Base-by-base conservation (phyloP, 2,329 filamentous ascomycete genomes). In the Talaromyces piceae region DNA sequence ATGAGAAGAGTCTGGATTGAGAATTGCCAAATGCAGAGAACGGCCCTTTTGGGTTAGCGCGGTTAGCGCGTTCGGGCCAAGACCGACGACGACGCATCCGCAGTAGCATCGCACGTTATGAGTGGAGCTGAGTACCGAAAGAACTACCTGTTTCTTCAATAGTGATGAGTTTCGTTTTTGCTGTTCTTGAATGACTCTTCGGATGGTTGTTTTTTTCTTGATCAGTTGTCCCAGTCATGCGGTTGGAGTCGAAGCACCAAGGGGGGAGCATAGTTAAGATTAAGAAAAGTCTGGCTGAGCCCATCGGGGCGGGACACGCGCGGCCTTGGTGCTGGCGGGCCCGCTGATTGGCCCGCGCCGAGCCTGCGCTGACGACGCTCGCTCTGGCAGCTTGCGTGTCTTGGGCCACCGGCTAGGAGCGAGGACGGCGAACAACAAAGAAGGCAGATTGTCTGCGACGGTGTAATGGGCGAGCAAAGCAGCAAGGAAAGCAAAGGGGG, bases 341-440 rank as follows among this genome's bases (percentile, higher is more conserved):
- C 2, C 25, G 13, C 30, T 53, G 31, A 53, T 53, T 53, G 51
- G 51, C 31, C 39, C 27, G 23, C 25, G 30, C 9, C 5, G 23
- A 31, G 41, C 41, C 30, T 31, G 31, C 45, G 51, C 51, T 53
- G 51, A 53, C 51, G 51, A 53, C 51, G 51, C 51, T 53, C 51
- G 51, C 51, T 53, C 30, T 26, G 20, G 28, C 31, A 37, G 51
- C 41, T 52, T 53, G 51, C 51, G 51, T 53, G 51, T 53, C 30
- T 41, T 23, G 16, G 18, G 16, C 22, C 41, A 37, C 20, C n/a
- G 37, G 27, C 30, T 39, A 31, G 27, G 39, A 25, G 18, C 39
- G 45, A 39, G 37, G n/a, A 5, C 13, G 8, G 3, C 13, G 16
- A 5, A n/a, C 13, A n/a, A 12, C 13, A 33, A n/a, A 33, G 18